Evolutionary conservation across 2,329 filamentous ascomycete genomes (phyloP).

Genomic region (Purpureocillium lavendulum): DNA sequence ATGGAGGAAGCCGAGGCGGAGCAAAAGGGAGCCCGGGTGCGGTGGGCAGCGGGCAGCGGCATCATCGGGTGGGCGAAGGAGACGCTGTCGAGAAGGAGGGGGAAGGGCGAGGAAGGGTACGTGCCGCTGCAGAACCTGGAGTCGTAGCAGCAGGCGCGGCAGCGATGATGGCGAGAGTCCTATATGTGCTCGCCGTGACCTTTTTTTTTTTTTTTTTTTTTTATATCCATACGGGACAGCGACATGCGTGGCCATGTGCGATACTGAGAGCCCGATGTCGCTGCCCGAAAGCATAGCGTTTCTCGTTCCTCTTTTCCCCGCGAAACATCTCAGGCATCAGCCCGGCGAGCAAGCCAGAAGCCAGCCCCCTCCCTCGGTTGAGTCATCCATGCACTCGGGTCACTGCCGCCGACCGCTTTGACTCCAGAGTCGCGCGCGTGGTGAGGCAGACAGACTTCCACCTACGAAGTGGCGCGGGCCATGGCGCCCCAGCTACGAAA

Average conservation of each 20-base stretch:
- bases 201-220: not conserved
- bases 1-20: slow-evolving; percentile 67
- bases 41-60: slow-evolving; percentile 32
- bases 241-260: too few species aligned
- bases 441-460: too few species aligned
- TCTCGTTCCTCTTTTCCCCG: not conserved
- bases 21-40: slow-evolving; percentile 39
- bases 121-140: slow-evolving; percentile 50
- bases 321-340: too few species aligned
- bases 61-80: slow-evolving; percentile 34
- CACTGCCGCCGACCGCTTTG: too few species aligned
- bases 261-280: too few species aligned
- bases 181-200: not conserved
- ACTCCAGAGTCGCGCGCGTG: too few species aligned
- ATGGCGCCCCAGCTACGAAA: too few species aligned
- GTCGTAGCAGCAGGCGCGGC: slow-evolving; percentile 6
- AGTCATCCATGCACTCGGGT: too few species aligned
- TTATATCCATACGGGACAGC: not conserved
- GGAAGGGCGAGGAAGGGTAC: slow-evolving; percentile 45
- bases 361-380: too few species aligned
- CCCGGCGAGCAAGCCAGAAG: too few species aligned
- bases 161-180: not conserved
- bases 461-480: too few species aligned
- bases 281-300: too few species aligned
- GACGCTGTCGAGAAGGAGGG: slow-evolving; percentile 26